Evolutionary conservation across 2,329 filamentous ascomycete species (phyloP), one percentile per base, ranked within the genome.

Genomic region (Exophiala sp.): DNA sequence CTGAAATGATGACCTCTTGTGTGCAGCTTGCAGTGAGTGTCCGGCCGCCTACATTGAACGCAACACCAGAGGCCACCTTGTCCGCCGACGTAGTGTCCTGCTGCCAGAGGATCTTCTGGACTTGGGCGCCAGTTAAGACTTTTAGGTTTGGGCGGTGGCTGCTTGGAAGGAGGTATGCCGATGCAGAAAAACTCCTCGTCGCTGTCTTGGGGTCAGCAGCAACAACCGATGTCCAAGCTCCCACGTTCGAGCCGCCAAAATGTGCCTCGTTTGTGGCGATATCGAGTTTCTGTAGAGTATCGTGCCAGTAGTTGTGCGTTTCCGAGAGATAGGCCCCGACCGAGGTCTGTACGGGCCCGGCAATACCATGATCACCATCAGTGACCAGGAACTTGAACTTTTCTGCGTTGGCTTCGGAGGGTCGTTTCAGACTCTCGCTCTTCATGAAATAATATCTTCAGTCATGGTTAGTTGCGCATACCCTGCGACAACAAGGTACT

Each of bases 1-100:
- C 82, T 1, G 80, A 78, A 1, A 87, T 67, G 42, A 87, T 76
- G 8, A 86, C 75, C 60, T 86, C 83, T 45, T 66, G 67, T 38
- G 59, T 63, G 59, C 35, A 38, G 11, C 11, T 12, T 12, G 35
- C 35, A 5, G 11, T 38, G 3, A 38, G 11, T 3, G 2, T 16
- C 2, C 5, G 6, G 5, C 35, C 35, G 14, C 14, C 14, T 16
- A 3, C 35, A 38, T 12, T 12, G 35, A 38, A 38, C 35, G n/a
- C 14, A 41, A 41, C 16, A 8, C 39, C 39, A 29, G 3, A 41
- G 7, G 39, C 18, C n/a, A 41, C 35, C 35, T 38, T 38, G 3
- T 38, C 14, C 4, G 11, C 35, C 35, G 11, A 12, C 11, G 3
- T 12, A 12, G 11, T 38, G 10, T 11, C 3, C 10, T 38, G 35